phyloP scores from a whole-genome alignment of 257 asterid genomes.

The Buddleja alternifolia region DNA sequence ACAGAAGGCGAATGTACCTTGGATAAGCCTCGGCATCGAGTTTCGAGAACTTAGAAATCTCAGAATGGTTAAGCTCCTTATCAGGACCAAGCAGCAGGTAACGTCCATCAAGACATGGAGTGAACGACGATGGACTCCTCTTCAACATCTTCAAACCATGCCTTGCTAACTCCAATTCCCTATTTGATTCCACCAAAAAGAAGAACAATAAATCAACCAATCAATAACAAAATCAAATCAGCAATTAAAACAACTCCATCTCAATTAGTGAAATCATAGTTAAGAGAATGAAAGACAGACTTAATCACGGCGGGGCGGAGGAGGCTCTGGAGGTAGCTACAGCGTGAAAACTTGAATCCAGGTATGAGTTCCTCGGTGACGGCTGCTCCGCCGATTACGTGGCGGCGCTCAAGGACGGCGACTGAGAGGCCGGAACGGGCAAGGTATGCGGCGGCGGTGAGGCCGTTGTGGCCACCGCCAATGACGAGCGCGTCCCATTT shows the following conservation, averaged over 20 bases:
- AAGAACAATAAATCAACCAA: not conserved
- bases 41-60: constrained; percentile 90
- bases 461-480: constrained; percentile 98
- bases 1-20: constrained; percentile 34
- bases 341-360: constrained; percentile 94
- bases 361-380: constrained; percentile 93
- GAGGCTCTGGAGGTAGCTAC: constrained; percentile 97
- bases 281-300: constrained; percentile 36
- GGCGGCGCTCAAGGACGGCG: constrained; percentile 97
- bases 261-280: not conserved
- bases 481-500: constrained; percentile 90
- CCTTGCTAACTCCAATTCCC: constrained; percentile 81
- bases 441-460: constrained; percentile 93
- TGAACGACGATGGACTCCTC: constrained; percentile 88
- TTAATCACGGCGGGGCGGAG: constrained; percentile 81
- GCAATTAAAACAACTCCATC: not conserved
- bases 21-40: constrained; percentile 85
- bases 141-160: constrained; percentile 86
- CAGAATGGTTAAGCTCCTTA: constrained; percentile 61
- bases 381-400: constrained; percentile 94
- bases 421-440: constrained; percentile 96
- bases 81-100: constrained; percentile 87
- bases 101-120: constrained; percentile 92
- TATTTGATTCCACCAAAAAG: constrained; percentile 21
- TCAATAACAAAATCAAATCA: not conserved